Evolutionary conservation across 805 yeast species (phyloP).

Genomic region (Ogataea thermomethanolica): DNA sequence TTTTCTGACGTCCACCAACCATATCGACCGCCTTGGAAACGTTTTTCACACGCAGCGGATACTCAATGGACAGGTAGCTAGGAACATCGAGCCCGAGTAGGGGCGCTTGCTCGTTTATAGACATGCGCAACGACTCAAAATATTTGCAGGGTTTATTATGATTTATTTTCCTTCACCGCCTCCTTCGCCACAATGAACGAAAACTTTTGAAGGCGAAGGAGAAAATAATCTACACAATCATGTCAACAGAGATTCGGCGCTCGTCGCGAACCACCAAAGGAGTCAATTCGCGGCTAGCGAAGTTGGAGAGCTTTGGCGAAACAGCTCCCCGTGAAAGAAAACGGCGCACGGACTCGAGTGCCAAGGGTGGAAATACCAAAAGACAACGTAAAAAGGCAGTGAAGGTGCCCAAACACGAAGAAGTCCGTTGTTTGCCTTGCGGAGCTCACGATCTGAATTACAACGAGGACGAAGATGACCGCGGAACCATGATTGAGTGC

Average conservation of each 20-base stretch:
- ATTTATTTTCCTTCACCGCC: slow-evolving; percentile 5
- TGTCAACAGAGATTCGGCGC: slow-evolving; percentile 32
- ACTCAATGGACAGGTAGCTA: slow-evolving; percentile 68
- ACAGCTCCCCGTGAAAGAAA: slow-evolving; percentile 8
- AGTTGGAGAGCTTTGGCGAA: slow-evolving; percentile 16
- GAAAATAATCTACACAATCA: slow-evolving; percentile 5
- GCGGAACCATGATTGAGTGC: slow-evolving; percentile 63
- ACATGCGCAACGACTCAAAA: slow-evolving; percentile 1
- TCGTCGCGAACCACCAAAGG: slow-evolving; percentile 44
- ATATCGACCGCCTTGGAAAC: slow-evolving; percentile 58
- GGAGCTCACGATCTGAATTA: slow-evolving; percentile 57
- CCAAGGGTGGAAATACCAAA: slow-evolving; percentile 14
- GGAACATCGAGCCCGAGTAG: slow-evolving; percentile 65
- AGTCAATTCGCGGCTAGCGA: slow-evolving; percentile 33
- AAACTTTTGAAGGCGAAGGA: slow-evolving; percentile 9
- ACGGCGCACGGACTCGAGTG: slow-evolving; percentile 14
- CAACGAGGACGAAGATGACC: slow-evolving; percentile 50
- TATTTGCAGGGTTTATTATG: not conserved
- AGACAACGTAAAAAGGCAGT: slow-evolving; percentile 21
- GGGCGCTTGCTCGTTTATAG: slow-evolving; percentile 15
- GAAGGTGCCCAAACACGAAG: slow-evolving; percentile 36
- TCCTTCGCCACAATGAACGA: slow-evolving; percentile 9
- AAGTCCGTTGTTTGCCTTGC: slow-evolving; percentile 58
- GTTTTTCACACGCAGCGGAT: slow-evolving; percentile 69
- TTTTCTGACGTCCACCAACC: slow-evolving; percentile 59